Evolutionary conservation across 2,329 filamentous ascomycete genomes (phyloP), one percentile per base, ranked within the genome.

Genomic region (Sphaerostilbella broomeana): DNA sequence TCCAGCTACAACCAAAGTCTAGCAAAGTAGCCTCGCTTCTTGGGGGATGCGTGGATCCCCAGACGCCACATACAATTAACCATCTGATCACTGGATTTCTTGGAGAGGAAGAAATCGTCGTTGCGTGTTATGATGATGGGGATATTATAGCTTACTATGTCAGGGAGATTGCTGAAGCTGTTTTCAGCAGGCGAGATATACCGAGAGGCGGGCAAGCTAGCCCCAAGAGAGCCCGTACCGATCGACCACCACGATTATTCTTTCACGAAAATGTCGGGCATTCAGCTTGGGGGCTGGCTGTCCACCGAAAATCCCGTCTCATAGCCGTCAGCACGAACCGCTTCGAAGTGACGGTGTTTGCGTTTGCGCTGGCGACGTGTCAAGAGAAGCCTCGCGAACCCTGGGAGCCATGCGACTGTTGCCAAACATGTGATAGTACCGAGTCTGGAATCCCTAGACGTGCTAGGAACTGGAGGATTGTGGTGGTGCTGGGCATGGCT

Each of bases 281-380:
- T 17, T 90, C 86, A 44, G 90, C 89, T 3, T 98, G 92, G 92
- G 92, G 90, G 0, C 62, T 95, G 33, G 83, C 87, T 6, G 73
- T 95, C 9, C 90, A 97, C 58, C 73, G 77, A 45, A 67, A 80
- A 46, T 86, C 86, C n/a, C 79, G 89, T 0, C 67, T 95, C 45
- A 83, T 98, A 46, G 92, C 90, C 1, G 81, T 94, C 26, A 86
- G 84, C 51, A 80, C 85, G 0, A 98, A 98, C 56, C 75, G 72
- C 4, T 55, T 56, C 36, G 70, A 74, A 46, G 60, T 74, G 6
- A 71, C 65, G 1, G 67, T 79, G 1, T 78, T 77, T 50, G 70
- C 69, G 1, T 66, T 69, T 47, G 68, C 67, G 5, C 53, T 69
- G 31, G 44, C 52, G 31, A 13, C 28, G 24, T 18, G 35, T 19